Evolutionary conservation across 2,329 filamentous ascomycete genomes (phyloP).

Genomic region (Ophiocordyceps camponoti-leonardi): DNA sequence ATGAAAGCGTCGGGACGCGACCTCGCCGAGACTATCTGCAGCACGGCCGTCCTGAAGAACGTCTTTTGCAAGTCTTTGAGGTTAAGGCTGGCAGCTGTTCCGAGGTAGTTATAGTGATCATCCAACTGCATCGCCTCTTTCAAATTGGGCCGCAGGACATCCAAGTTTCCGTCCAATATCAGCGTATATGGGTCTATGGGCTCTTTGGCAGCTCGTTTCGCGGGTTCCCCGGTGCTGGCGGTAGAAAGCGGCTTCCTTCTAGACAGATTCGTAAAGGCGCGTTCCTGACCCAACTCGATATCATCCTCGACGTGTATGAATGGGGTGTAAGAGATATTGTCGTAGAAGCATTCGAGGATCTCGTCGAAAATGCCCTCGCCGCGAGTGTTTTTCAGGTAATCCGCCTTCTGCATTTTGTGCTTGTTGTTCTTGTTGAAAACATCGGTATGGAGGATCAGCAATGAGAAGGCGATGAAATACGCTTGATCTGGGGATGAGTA

Average conservation of each 20-base stretch:
- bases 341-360: constrained; percentile 89
- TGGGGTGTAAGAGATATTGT: constrained; percentile 95
- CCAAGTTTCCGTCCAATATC: constrained; percentile 78
- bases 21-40: constrained; percentile 88
- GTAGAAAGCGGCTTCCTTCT: constrained; percentile 56
- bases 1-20: constrained; percentile 93
- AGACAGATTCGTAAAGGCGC: constrained; percentile 51
- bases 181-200: constrained; percentile 90
- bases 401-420: constrained; percentile 90
- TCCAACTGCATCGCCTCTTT: constrained; percentile 88
- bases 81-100: constrained; percentile 59
- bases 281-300: constrained; percentile 59
- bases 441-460: constrained; percentile 91
- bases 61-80: constrained; percentile 69
- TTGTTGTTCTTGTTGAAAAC: constrained; percentile 99
- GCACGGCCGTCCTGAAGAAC: constrained; percentile 77
- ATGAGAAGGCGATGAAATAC: constrained; percentile 95
- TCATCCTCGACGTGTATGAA: constrained; percentile 97
- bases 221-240: constrained; percentile 30
- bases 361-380: constrained; percentile 89
- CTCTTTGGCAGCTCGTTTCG: constrained; percentile 53
- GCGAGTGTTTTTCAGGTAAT: constrained; percentile 89
- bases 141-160: constrained; percentile 65
- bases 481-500: constrained; percentile 83
- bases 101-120: constrained; percentile 79